Base-by-base conservation (phyloP, 225 moss, liverwort and hornwort species). In the Straminergon stramineum region DNA sequence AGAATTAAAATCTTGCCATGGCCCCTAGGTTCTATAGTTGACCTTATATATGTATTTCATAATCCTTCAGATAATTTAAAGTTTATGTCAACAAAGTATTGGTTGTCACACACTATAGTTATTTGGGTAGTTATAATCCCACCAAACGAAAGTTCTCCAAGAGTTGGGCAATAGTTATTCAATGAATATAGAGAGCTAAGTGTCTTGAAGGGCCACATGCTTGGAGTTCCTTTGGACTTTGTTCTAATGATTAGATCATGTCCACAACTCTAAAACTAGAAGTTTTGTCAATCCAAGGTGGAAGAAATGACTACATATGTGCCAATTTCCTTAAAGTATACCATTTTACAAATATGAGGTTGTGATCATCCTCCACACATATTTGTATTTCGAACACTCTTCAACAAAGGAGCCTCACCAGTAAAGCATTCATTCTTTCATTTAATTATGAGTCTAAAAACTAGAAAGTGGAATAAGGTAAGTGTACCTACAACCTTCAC, bases 381-480 rank as follows among this genome's bases (percentile, higher is more conserved):
- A 23, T 58, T 58, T 80, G 18, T 66, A 2, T 3, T 48, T 51
- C 3, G 35, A 37, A 21, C 10, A 30, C 2, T 64, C 27, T 28
- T 65, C 10, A 52, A 65, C 0, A 39, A 31, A 30, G 3, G 39
- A 77, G 51, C 1, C 11, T 13, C 2, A 35, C 1, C 53, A 22
- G 11, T 18, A 80, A 69, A 69, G 8, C 24, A 34, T 64, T 79
- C 10, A 67, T 51, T 39, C 24, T 60, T 41, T 75, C 75, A 21
- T 65, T 34, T 13, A 52, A 52, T 76, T 53, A 5, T 52, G 12
- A 20, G 9, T 52, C 0, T 34, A 1, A 24, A 77, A 23, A 55
- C 0, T 0, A 1, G 1, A 37, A 55, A 55, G 5, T 1, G 0
- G 7, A 9, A 15, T 26, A 57, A 16, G 0, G 4, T 17, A 17